A percentile compares a stretch with the other conserved stretches of the same genome.
Evolutionary conservation across 257 asterid species (phyloP).

Genomic region (Leptodermis oblonga): DNA sequence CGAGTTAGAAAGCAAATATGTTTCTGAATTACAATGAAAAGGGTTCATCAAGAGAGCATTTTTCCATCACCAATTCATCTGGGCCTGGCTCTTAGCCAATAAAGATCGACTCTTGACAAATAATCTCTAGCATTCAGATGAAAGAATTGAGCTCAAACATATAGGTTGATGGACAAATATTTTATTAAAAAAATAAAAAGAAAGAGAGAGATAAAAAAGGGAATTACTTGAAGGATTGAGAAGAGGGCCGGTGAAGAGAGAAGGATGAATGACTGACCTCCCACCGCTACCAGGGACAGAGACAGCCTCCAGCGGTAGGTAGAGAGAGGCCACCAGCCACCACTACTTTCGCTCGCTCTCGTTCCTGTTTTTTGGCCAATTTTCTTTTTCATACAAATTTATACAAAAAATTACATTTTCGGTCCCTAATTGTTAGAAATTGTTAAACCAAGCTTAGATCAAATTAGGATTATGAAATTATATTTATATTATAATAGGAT

Average conservation of each 20-base stretch:
- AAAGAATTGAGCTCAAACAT: not conserved
- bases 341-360: not conserved
- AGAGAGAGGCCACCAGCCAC: not conserved
- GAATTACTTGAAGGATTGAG: conserved; percentile 4
- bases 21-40: not conserved
- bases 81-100: not conserved
- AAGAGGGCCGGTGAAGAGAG: not conserved
- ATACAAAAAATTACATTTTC: no score
- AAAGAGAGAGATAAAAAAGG: not conserved
- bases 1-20: not conserved
- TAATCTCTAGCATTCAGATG: no score
- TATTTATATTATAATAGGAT: no score
- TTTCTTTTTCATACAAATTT: no score
- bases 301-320: conserved; percentile 13
- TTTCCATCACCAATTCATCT: not conserved
- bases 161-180: not conserved
- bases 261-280: conserved; percentile 1
- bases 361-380: no score
- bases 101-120: not conserved
- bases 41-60: not conserved
- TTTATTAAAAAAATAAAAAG: not conserved
- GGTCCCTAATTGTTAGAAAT: no score
- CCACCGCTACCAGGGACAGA: conserved; percentile 15
- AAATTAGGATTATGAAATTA: no score
- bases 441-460: no score